These are phyloP conservation scores for Ganoderma lucidum DNA, from an alignment of 1,284 basidiomycete species.

Conservation along the genomic window DNA sequence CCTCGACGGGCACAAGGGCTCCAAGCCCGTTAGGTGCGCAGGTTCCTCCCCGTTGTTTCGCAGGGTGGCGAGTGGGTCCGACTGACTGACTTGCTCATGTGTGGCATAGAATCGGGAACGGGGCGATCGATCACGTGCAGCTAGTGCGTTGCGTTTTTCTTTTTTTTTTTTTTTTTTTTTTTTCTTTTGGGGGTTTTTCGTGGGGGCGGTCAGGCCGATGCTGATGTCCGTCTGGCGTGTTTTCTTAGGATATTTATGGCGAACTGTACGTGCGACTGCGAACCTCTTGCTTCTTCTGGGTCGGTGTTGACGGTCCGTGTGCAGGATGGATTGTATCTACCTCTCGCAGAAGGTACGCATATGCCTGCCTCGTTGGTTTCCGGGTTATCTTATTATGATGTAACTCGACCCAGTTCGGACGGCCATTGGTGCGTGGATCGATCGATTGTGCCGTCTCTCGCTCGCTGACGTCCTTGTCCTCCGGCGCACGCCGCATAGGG, in stretches of 20 bases:
- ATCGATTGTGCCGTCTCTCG: neutral
- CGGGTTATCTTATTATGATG: neutral
- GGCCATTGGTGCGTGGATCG: constrained; percentile 49
- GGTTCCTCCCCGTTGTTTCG: neutral
- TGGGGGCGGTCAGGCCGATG: too few species aligned
- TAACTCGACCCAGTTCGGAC: constrained; percentile 48
- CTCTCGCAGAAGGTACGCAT: constrained; percentile 84
- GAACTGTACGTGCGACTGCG: too few species aligned
- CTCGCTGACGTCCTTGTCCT: neutral
- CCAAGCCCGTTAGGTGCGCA: constrained; percentile 66
- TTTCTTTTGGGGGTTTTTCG: too few species aligned
- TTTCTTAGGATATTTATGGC: too few species aligned
- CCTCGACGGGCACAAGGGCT: constrained; percentile 87
- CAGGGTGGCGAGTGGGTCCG: neutral
- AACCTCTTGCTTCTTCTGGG: too few species aligned
- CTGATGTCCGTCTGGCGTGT: too few species aligned
- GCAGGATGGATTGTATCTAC: constrained; percentile 93
- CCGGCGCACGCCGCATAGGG: constrained; percentile 43
- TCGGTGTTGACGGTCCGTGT: too few species aligned
- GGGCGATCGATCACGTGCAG: constrained; percentile 90
- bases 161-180: too few species aligned
- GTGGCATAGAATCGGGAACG: constrained; percentile 78
- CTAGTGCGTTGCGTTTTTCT: too few species aligned
- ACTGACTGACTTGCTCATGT: neutral
- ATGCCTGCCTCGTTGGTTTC: neutral